phyloP scores from a whole-genome alignment of 805 yeast genomes.

The Clavispora santaluciae region DNA sequence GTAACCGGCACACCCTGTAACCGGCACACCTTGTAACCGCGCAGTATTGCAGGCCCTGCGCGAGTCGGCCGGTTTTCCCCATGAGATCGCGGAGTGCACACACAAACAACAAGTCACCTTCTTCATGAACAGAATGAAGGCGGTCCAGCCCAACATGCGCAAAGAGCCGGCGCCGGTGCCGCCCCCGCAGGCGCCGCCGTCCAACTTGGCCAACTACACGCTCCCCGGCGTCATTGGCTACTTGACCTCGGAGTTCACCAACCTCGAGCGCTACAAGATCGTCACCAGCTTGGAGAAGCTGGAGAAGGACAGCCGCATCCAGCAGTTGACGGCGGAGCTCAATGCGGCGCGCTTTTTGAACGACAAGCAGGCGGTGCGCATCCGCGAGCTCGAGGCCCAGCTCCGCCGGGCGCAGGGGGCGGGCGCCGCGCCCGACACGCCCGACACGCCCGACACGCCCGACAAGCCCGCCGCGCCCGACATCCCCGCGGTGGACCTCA shows the following conservation, averaged over 20 bases:
- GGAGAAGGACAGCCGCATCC: constrained; percentile 47
- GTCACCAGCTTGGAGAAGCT: constrained; percentile 50
- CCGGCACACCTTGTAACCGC: too few species aligned
- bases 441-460: neutral
- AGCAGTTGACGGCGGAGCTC: constrained; percentile 49
- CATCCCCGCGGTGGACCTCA: constrained; percentile 14
- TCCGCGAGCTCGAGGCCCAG: constrained; percentile 34
- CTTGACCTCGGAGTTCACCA: constrained; percentile 54
- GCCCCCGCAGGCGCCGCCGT: constrained; percentile 1
- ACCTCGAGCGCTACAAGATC: constrained; percentile 38
- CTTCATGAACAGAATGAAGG: constrained; percentile 3
- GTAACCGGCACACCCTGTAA: too few species aligned
- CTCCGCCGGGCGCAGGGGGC: neutral
- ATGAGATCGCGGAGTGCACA: constrained; percentile 1
- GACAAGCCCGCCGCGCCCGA: neutral
- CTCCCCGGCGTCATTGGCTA: constrained; percentile 59
- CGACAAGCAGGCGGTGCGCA: constrained; percentile 36
- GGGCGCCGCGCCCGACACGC: neutral
- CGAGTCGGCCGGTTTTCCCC: too few species aligned
- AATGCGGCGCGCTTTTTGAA: constrained; percentile 40
- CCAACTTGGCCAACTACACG: constrained; percentile 35
- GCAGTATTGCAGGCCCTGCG: too few species aligned
- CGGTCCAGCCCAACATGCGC: constrained; percentile 1
- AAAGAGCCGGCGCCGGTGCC: neutral
- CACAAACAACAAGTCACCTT: neutral